Evolutionary conservation across 2,329 filamentous ascomycete genomes (phyloP), one percentile per base, ranked within the genome.

Genomic region (Pseudopyricularia cyperi): DNA sequence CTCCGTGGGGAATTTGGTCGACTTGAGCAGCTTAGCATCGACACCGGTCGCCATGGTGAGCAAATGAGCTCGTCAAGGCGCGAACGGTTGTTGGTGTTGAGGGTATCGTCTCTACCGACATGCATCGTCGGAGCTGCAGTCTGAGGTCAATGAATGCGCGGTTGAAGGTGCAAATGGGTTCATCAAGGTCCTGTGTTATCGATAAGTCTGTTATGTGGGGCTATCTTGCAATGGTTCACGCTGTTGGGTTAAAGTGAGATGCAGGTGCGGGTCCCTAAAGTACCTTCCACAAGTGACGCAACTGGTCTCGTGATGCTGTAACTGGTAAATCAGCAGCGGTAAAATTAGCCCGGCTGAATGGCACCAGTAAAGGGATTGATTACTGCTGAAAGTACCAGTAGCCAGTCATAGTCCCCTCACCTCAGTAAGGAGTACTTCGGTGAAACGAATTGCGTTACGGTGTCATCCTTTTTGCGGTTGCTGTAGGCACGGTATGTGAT

Each of bases 1-100:
- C 64, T 96, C 89, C 7, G 84, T 77, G 46, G 93, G 93, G 57
- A 96, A 97, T 64, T 94, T 96, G 52, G 90, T 97, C 67, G 84
- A 83, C 75, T 85, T 87, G 53, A 96, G 73, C 61, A 95, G 79
- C 74, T 94, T 95, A 58, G 87, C 84, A 68, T 96, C 91, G 56
- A 93, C 88, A 58, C 82, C 86, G 52, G 85, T 83, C 60, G 87
- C 85, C 88, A 93, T 93, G 58, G 57, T 72, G 55, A 46, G 37
- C 37, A 19, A 24, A 22, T 42, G 37, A 19, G 17, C 37, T 33
- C 7, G 37, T 22, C 2, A 9, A 42, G 37, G 37, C 37, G 17
- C 6, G 37, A 19, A n/a, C 17, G 37, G 37, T 19, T 42, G 35
- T 39, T 42, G 37, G 11, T 42, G 37, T 42, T 19, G 17, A 19